phyloP scores from a whole-genome alignment of 805 yeast species.

The Suhomyces vadensis region DNA sequence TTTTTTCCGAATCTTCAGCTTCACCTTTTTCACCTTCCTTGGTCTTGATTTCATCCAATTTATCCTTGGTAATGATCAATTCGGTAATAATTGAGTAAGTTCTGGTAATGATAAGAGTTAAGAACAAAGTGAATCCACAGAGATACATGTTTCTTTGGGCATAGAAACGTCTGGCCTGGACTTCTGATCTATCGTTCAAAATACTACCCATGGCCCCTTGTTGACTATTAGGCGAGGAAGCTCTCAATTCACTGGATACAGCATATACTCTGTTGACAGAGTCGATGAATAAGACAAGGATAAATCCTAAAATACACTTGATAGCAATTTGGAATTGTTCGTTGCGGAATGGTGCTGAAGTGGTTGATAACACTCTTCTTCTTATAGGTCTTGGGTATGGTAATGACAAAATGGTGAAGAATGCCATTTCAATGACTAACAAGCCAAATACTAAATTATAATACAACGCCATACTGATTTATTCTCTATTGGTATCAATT shows the following conservation, averaged over 20 bases:
- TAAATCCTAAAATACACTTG: slow-evolving; percentile 81
- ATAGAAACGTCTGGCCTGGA: slow-evolving; percentile 88
- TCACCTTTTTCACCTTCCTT: slow-evolving; percentile 18
- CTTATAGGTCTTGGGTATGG: slow-evolving; percentile 82
- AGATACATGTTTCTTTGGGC: slow-evolving; percentile 96
- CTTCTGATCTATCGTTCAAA: slow-evolving; percentile 69
- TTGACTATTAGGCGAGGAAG: slow-evolving; percentile 32
- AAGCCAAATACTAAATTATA: slow-evolving; percentile 66
- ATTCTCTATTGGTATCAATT: background rate
- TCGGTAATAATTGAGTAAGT: slow-evolving; percentile 81
- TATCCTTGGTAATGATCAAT: slow-evolving; percentile 63
- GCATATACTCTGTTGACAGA: slow-evolving; percentile 80
- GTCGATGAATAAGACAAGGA: slow-evolving; percentile 80
- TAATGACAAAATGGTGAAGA: slow-evolving; percentile 76
- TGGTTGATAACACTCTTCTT: slow-evolving; percentile 60
- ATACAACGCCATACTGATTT: slow-evolving; percentile 40
- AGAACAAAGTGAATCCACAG: slow-evolving; percentile 91
- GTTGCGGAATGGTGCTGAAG: slow-evolving; percentile 68
- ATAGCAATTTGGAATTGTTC: slow-evolving; percentile 74
- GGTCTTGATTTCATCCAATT: slow-evolving; percentile 42
- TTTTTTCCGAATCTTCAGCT: slow-evolving; percentile 35
- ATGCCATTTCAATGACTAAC: slow-evolving; percentile 71
- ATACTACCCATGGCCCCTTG: slow-evolving; percentile 21
- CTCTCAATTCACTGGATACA: slow-evolving; percentile 61
- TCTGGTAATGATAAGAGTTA: slow-evolving; percentile 81